Conservation (phyloP, 495 filamentous ascomycete genomes). For the Penicillium pulvis region DNA sequence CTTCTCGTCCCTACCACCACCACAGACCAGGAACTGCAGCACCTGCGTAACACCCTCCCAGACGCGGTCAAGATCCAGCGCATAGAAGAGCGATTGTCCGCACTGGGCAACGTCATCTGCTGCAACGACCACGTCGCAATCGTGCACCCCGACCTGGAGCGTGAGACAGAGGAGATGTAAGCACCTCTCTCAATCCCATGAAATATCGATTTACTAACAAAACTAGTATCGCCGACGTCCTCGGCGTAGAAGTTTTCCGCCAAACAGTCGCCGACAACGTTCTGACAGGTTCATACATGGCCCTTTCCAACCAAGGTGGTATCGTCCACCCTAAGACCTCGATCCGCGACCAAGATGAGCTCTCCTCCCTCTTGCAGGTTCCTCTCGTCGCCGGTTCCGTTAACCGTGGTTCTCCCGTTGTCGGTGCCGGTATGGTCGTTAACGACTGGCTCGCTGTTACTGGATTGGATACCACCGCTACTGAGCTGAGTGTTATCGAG, state of each 20-base stretch:
- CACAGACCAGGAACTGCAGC: constrained; percentile 97
- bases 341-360: constrained; percentile 97
- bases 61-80: constrained; percentile 89
- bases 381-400: constrained; percentile 92
- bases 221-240: constrained; percentile 78
- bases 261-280: constrained; percentile 98
- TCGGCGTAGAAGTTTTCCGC: constrained; percentile 97
- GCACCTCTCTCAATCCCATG: not conserved
- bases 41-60: constrained; percentile 90
- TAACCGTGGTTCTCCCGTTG: constrained; percentile 89
- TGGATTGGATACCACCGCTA: constrained; percentile 93
- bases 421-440: constrained; percentile 97
- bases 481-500: constrained; percentile 94
- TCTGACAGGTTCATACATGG: constrained; percentile 93
- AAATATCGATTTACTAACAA: not conserved
- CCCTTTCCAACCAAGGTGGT: constrained; percentile 92
- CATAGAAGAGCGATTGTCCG: constrained; percentile 95
- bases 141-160: constrained; percentile 94
- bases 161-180: constrained; percentile 88
- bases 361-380: constrained; percentile 89
- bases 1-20: constrained; percentile 94
- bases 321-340: constrained; percentile 96
- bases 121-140: constrained; percentile 95
- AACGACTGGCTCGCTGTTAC: constrained; percentile 99
- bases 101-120: constrained; percentile 95